These are phyloP conservation scores for Vanrija pseudolonga DNA, from an alignment of 1,284 basidiomycete species.

Conservation along the genomic window DNA sequence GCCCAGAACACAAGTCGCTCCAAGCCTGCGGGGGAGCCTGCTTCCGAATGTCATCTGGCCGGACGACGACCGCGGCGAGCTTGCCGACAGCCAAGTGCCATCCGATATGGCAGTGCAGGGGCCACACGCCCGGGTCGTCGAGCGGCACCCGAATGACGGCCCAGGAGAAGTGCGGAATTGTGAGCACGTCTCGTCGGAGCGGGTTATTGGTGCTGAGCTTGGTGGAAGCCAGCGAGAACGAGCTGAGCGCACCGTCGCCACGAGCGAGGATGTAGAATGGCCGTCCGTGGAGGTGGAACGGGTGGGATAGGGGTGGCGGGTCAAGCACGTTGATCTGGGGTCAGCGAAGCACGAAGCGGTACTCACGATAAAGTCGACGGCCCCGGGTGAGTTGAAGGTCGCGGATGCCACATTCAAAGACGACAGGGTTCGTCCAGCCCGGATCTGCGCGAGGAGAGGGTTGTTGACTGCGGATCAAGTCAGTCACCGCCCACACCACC, in stretches of 20 bases:
- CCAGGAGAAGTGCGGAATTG: conserved; percentile 25
- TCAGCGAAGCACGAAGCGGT: no score
- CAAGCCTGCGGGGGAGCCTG: conserved; percentile 12
- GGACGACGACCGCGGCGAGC: conserved; percentile 18
- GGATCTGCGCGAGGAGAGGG: no score
- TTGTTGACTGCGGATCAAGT: no score
- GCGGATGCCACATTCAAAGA: no score
- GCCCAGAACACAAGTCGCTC: conserved; percentile 15
- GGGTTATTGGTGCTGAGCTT: conserved; percentile 37
- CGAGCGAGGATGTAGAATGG: conserved; percentile 36
- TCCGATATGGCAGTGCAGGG: conserved; percentile 28
- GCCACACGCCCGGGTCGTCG: conserved; percentile 15
- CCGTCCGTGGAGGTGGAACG: conserved; percentile 40
- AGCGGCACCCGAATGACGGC: conserved; percentile 24
- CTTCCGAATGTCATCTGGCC: conserved; percentile 14
- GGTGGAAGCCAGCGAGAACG: conserved; percentile 5
- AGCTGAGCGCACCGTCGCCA: conserved; percentile 34
- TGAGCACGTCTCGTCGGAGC: conserved; percentile 43
- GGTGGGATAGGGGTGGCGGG: conserved; percentile 23
- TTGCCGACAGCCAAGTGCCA: conserved; percentile 21
- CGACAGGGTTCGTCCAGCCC: no score
- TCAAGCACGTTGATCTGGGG: no score
- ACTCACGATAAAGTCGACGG: no score
- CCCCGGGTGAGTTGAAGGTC: no score
- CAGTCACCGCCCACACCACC: no score